phyloP scores from a whole-genome alignment of 306 rosid species.

The Trichosanthes cucumerina region DNA sequence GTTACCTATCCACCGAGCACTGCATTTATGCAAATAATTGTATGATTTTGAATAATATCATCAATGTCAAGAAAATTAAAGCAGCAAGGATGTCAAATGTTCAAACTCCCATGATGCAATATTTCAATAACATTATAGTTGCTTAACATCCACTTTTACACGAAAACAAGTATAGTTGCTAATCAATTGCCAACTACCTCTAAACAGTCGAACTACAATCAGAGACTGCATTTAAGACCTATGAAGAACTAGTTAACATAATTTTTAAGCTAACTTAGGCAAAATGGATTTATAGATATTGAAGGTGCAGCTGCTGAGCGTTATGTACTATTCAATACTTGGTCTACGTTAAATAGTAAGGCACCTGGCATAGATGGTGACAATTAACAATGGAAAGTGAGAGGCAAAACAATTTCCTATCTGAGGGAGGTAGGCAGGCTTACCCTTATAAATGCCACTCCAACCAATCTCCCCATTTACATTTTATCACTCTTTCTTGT shows the following conservation, averaged over 20 bases:
- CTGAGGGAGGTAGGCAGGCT: not conserved
- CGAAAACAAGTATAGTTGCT: not conserved
- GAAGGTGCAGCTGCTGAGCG: not conserved
- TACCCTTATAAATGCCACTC: not conserved
- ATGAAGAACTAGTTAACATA: not conserved
- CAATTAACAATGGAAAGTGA: not conserved
- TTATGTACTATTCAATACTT: not conserved
- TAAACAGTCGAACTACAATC: not conserved
- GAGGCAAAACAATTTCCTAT: not conserved
- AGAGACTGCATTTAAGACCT: not conserved
- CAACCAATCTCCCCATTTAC: not conserved
- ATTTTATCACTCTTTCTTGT: not conserved
- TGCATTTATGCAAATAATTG: slow-evolving; percentile 28
- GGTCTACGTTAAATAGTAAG: not conserved
- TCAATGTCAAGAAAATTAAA: not conserved
- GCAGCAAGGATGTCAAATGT: not conserved
- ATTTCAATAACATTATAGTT: not conserved
- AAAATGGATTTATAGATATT: not conserved
- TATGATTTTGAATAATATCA: slow-evolving; percentile 11
- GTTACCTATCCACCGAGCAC: slow-evolving; percentile 98
- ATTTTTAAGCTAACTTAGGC: not conserved
- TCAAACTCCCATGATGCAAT: not conserved
- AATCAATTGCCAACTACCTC: not conserved
- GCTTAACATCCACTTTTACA: not conserved
- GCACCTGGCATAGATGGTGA: not conserved